Conservation (phyloP, 352 stramenopile genomes). For the Aphanomyces astaci region DNA sequence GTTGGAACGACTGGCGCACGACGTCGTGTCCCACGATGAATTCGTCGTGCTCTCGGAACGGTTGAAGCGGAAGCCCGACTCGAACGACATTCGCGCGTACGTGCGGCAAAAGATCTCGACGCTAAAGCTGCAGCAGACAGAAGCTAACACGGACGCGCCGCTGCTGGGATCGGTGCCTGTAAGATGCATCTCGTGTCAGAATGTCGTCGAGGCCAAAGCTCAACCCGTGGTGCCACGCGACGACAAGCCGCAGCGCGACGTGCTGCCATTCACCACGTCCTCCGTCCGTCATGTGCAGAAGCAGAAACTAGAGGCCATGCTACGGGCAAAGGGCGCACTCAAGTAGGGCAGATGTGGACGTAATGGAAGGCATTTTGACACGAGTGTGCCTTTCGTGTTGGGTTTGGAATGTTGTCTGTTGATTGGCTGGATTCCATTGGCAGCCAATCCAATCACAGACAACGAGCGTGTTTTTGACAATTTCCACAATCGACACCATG, state of each 20-base stretch:
- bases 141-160: slow-evolving; percentile 1
- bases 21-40: background rate
- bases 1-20: background rate
- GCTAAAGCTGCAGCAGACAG: background rate
- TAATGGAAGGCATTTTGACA: background rate
- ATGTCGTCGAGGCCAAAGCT: background rate
- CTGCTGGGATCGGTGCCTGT: slow-evolving; percentile 9
- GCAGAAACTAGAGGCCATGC: slow-evolving; percentile 2
- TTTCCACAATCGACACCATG: background rate
- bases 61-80: slow-evolving; percentile 2
- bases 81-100: background rate
- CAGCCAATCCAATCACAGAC: background rate
- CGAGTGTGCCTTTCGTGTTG: background rate
- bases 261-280: slow-evolving; percentile 9
- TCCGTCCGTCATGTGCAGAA: slow-evolving; percentile 14
- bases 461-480: background rate
- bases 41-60: background rate
- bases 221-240: background rate
- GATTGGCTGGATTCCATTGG: background rate
- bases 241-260: background rate
- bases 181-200: slow-evolving; percentile 15
- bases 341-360: background rate
- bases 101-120: background rate
- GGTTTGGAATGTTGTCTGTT: background rate
- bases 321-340: background rate